A percentile compares a stretch with the other conserved stretches of the same genome.
These are phyloP conservation scores for Leucocoprinus leucothites DNA, from an alignment of 768 basidiomycete species.

Conservation along the genomic window DNA sequence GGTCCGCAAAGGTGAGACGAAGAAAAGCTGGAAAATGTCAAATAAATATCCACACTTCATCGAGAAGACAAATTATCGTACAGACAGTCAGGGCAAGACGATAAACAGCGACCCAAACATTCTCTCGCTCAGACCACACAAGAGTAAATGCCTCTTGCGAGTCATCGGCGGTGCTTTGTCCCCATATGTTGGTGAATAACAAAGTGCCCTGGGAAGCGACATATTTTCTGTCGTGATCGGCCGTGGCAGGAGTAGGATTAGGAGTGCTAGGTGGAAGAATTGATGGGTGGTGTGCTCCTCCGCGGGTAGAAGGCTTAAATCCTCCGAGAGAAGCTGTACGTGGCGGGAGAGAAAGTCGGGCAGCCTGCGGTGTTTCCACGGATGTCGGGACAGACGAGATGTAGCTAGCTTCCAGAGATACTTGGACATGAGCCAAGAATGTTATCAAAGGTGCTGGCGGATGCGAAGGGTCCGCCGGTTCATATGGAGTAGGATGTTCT, in stretches of 20 bases:
- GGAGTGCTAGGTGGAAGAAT: conserved; percentile 84
- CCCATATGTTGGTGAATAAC: conserved; percentile 74
- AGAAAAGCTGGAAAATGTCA: conserved; percentile 56
- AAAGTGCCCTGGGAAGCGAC: conserved; percentile 74
- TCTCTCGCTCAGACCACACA: conserved; percentile 57
- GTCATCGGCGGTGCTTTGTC: conserved; percentile 46
- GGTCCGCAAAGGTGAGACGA: conserved; percentile 64
- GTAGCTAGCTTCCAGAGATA: conserved; percentile 81
- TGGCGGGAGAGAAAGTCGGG: conserved; percentile 47
- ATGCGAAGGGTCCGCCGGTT: conserved; percentile 30
- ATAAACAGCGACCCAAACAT: conserved; percentile 80
- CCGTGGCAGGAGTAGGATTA: conserved; percentile 74
- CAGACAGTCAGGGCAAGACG: conserved; percentile 74
- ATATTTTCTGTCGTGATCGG: conserved; percentile 73
- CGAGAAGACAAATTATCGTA: conserved; percentile 35
- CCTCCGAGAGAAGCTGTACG: conserved; percentile 45
- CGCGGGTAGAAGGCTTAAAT: conserved; percentile 26
- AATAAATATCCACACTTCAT: neutral
- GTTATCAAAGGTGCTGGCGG: conserved; percentile 50
- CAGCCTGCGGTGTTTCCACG: conserved; percentile 31
- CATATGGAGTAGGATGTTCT: conserved; percentile 50
- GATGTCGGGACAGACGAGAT: conserved; percentile 49
- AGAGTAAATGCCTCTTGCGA: conserved; percentile 59
- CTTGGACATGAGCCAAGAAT: conserved; percentile 67
- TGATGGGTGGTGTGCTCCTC: conserved; percentile 49